Evolutionary conservation across 225 moss, liverwort and hornwort genomes (phyloP).

Genomic region (Neckera pumila): DNA sequence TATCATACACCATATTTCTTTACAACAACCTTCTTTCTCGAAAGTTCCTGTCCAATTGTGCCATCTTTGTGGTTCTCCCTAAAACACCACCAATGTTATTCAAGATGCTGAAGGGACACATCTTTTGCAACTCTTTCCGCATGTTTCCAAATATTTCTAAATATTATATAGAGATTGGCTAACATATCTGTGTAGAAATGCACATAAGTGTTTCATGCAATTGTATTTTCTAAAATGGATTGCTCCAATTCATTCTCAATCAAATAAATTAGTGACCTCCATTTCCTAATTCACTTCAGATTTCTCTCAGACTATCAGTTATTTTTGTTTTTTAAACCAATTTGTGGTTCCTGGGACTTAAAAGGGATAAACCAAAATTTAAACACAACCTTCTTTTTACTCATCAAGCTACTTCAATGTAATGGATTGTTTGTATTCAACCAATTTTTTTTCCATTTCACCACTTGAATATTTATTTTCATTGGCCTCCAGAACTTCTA

Average conservation of each 20-base stretch:
- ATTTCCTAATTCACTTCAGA: neutral
- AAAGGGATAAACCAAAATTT: neutral
- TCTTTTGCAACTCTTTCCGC: neutral
- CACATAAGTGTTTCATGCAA: neutral
- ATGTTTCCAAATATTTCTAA: neutral
- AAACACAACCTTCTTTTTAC: neutral
- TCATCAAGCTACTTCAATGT: neutral
- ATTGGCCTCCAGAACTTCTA: neutral
- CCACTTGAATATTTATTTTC: neutral
- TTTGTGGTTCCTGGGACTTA: neutral
- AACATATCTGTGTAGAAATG: neutral
- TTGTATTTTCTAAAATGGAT: neutral
- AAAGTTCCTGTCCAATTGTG: neutral
- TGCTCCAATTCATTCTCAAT: neutral
- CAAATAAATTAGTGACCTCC: neutral
- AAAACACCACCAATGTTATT: neutral
- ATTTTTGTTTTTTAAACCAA: neutral
- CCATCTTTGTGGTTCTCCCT: too few relatives aligned
- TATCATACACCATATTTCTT: neutral
- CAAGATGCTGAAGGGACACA: fast-evolving
- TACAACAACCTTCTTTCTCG: neutral
- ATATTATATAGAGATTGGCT: neutral
- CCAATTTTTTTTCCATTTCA: neutral
- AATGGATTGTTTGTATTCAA: neutral
- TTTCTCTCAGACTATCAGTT: too few relatives aligned